Evolutionary conservation across 352 stramenopile genomes (phyloP), one percentile per base, ranked within the genome.

Genomic region (Globisporangium abappressorium): DNA sequence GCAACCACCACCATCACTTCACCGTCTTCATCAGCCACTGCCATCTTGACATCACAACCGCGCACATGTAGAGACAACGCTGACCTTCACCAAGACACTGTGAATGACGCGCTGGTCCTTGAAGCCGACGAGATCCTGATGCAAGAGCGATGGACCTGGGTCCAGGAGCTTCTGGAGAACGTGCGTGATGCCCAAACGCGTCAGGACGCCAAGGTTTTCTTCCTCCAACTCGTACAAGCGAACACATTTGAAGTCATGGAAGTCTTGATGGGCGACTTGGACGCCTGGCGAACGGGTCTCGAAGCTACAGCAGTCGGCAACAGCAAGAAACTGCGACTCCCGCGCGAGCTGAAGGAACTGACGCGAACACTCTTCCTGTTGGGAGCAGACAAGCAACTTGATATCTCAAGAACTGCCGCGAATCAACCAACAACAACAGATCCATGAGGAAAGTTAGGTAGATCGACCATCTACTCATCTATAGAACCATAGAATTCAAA

Each of bases 351-450:
- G 22, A 24, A 34, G 11, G 36, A 61, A 5, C 14, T 61, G 33
- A 22, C 34, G 51, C 49, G 36, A 28, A 67, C 51, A 12, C 51
- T 67, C 22, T 67, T 67, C 51, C 33, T 67, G 62, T 34, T 67
- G 3, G 62, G 62, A 11, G 51, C 62, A 20, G 62, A 67, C 62
- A 67, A 67, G 51, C 62, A 61, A 24, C 9, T 67, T 14, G 62
- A 61, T 20, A 34, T 67, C 5, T 14, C 26, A 15, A 65, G 60
- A 36, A 57, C 59, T 41, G 30, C 46, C 49, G 43, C 3, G n/a
- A 22, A 7, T 47, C 3, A 2, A 47, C 12, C 9, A 65, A 5
- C 5, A 43, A n/a, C 57, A 62, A 15, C n/a, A 46, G 7, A 60
- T 30, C 18, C 30, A 8, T 56, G 49, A 30, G 22, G 22, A 18